Conservation (phyloP, 2,329 filamentous ascomycete species). For the Pseudopyricularia javanii region DNA sequence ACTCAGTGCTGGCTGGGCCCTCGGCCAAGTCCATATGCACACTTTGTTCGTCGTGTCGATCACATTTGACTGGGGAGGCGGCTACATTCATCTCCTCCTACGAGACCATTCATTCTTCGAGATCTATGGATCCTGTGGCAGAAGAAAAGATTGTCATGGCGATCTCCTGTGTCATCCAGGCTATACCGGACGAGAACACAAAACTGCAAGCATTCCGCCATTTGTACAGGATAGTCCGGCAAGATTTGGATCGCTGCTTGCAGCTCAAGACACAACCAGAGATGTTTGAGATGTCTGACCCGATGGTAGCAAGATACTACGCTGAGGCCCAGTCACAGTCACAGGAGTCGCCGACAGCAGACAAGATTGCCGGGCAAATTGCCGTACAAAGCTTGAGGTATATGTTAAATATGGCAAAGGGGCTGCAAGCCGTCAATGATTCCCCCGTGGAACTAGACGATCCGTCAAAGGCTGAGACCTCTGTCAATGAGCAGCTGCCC, state of each 20-base stretch:
- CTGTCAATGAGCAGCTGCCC: conserved; percentile 8
- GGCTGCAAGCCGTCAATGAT: conserved; percentile 57
- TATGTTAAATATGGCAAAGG: conserved; percentile 57
- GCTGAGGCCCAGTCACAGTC: conserved; percentile 8
- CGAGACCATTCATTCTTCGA: conserved; percentile 43
- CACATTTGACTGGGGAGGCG: conserved; percentile 54
- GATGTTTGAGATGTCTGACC: conserved; percentile 11
- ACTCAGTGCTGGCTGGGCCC: conserved; percentile 47
- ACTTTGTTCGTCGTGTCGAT: conserved; percentile 65
- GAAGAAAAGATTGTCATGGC: conserved; percentile 65
- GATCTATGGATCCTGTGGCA: conserved; percentile 52
- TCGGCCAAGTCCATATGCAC: conserved; percentile 64
- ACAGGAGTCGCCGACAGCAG: conserved; percentile 11
- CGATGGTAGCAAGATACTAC: conserved; percentile 1
- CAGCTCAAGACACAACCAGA: conserved; percentile 19
- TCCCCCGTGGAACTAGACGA: conserved; percentile 53
- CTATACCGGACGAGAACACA: conserved; percentile 43
- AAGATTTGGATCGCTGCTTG: conserved; percentile 40
- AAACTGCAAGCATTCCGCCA: conserved; percentile 42
- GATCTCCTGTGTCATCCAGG: conserved; percentile 65
- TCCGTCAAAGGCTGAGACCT: conserved; percentile 8
- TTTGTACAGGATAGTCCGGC: conserved; percentile 48
- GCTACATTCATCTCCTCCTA: conserved; percentile 62
- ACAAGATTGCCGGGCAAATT: conserved; percentile 36
- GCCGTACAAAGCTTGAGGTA: conserved; percentile 50